phyloP scores from a whole-genome alignment of 352 stramenopile species.

The Elongisporangium prolatum region DNA sequence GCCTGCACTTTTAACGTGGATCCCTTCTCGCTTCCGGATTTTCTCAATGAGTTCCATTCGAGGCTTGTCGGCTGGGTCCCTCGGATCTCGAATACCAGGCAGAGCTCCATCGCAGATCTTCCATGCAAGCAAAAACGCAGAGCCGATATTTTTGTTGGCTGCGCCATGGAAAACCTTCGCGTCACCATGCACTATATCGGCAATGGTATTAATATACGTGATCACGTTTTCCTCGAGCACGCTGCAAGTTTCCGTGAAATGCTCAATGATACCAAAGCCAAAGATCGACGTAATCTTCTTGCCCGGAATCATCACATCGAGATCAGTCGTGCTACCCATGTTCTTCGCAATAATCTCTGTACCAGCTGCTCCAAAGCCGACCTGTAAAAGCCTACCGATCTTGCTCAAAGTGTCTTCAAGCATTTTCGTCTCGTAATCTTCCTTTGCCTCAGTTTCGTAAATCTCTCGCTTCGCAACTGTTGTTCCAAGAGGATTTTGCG shows the following conservation, averaged over 20 bases:
- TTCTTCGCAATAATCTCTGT: slow-evolving; percentile 98
- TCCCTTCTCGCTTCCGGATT: slow-evolving; percentile 47
- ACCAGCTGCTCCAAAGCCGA: slow-evolving; percentile 96
- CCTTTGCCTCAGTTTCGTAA: slow-evolving; percentile 68
- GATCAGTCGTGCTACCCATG: slow-evolving; percentile 87
- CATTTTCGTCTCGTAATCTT: slow-evolving; percentile 95
- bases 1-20: slow-evolving; percentile 60
- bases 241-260: slow-evolving; percentile 93
- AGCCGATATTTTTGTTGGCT: slow-evolving; percentile 97
- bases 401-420: slow-evolving; percentile 94
- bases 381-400: slow-evolving; percentile 93
- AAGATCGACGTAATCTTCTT: slow-evolving; percentile 97
- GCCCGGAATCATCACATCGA: slow-evolving; percentile 97
- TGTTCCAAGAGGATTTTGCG: slow-evolving; percentile 62
- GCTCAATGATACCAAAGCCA: slow-evolving; percentile 95
- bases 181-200: slow-evolving; percentile 93
- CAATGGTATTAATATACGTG: slow-evolving; percentile 98
- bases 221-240: slow-evolving; percentile 94
- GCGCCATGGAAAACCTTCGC: slow-evolving; percentile 92
- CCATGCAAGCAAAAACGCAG: slow-evolving; percentile 94
- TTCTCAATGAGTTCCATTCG: slow-evolving; percentile 68
- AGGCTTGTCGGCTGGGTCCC: slow-evolving; percentile 67
- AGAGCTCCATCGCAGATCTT: slow-evolving; percentile 92
- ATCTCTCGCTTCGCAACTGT: slow-evolving; percentile 66
- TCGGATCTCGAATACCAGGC: slow-evolving; percentile 78